Evolutionary conservation across 1,284 basidiomycete species (phyloP), one percentile per base, ranked within the genome.

Genomic region (Ceratorhiza oryzae-sativae): DNA sequence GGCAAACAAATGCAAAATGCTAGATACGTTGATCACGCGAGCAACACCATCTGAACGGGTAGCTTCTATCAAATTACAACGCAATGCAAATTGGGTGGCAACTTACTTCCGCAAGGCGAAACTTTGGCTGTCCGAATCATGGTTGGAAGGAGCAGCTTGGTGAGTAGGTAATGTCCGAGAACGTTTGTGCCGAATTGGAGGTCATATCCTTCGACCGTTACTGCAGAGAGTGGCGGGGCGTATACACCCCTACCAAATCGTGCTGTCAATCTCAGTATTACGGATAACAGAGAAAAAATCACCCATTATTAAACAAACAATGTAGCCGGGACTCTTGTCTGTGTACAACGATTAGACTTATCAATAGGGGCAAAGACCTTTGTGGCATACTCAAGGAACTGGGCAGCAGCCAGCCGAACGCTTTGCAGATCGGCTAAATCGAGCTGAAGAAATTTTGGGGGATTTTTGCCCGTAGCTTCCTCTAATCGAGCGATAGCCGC

Each of bases 101-200:
- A 56, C 53, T 25, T 62, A 70, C 67, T 53, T 23, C 55, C 27
- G 20, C 13, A 23, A 9, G 58, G 49, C 2, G 72, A 65, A 4
- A 32, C 15, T 25, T 67, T 59, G 15, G 72, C 63, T 1, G 71
- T 73, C 18, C 27, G 49, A 5, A 74, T 39, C 58, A 75, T 49
- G 3, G 36, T 55, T 0, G 75, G 75, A 23, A 74, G 39, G 27
- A 75, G 71, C 34, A 72, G 49, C 2, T 46, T 48, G 0, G 71
- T 71, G 49, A 75, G 68, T 4, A 72, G 60, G 20, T 60, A 73
- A 56, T 74, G 75, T 9, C 75, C 75, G 23, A 75, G 67, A 2
- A 73, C 71, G 39, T 75, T 75, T 1, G 75, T 74, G 3, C 73
- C 75, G 36, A 72, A 75, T 34, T 75, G 75, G 8, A 73, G 71